Evolutionary conservation across 164 flowering plant species (phyloP).

Genomic region (Aristolochia contorta): DNA sequence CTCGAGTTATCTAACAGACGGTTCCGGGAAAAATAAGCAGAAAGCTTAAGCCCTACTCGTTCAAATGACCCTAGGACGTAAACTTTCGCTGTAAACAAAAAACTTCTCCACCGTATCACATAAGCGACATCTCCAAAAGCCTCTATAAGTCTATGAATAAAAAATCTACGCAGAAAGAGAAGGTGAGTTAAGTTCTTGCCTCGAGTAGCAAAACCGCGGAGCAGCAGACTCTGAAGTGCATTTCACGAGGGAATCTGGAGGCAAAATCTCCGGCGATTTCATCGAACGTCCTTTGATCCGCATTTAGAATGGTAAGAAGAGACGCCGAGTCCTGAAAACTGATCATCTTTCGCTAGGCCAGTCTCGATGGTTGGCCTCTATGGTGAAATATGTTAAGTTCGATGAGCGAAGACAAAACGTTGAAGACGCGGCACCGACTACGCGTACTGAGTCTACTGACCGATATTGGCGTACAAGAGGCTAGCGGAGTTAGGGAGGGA

Average conservation of each 20-base stretch:
- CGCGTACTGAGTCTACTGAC: no score
- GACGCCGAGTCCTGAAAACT: slow-evolving; percentile 30
- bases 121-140: slow-evolving; percentile 6
- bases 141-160: neutral
- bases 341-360: slow-evolving; percentile 18
- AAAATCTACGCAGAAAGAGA: neutral
- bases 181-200: slow-evolving; percentile 18
- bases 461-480: no score
- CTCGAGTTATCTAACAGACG: no score
- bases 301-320: slow-evolving; percentile 27
- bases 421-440: no score
- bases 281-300: slow-evolving; percentile 39
- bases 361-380: no score
- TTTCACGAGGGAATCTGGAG: slow-evolving; percentile 39
- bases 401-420: no score
- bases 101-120: neutral
- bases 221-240: slow-evolving; percentile 40
- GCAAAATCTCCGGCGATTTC: slow-evolving; percentile 48
- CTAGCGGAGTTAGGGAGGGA: no score
- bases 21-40: neutral
- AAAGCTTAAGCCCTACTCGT: neutral
- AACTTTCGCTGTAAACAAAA: neutral
- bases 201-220: slow-evolving; percentile 45
- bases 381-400: no score
- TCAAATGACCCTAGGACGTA: neutral